Evolutionary conservation across 1,284 basidiomycete genomes (phyloP).

Genomic region (Gomphus sp.): DNA sequence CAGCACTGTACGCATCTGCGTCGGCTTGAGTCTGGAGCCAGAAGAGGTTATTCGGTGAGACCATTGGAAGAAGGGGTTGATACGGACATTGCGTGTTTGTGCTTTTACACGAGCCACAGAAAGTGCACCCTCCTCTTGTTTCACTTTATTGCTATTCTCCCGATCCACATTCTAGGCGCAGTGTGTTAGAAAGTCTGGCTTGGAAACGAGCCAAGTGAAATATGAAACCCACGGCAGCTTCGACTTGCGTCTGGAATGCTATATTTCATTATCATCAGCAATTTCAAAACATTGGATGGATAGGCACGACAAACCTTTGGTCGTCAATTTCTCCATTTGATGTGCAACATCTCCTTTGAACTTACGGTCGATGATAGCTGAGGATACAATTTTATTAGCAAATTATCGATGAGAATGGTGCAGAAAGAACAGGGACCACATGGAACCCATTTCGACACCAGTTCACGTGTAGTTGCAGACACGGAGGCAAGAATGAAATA

Average conservation of each 20-base stretch:
- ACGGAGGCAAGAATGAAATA: no score
- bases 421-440: neutral
- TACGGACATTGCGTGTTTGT: conserved; percentile 48
- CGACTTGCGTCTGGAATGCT: conserved; percentile 73
- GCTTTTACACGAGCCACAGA: conserved; percentile 69
- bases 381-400: neutral
- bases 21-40: conserved; percentile 51
- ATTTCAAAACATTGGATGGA: neutral
- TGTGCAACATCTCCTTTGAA: conserved; percentile 75
- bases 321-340: conserved; percentile 78
- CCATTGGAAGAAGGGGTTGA: neutral
- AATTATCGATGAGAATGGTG: neutral
- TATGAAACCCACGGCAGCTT: conserved; percentile 55
- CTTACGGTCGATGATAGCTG: conserved; percentile 73
- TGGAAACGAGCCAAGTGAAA: neutral
- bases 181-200: neutral
- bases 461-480: no score
- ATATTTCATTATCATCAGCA: neutral
- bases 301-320: conserved; percentile 30
- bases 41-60: neutral
- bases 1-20: conserved; percentile 59
- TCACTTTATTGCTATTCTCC: conserved; percentile 78
- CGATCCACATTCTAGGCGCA: conserved; percentile 59
- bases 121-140: conserved; percentile 70
- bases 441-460: neutral